phyloP scores from a whole-genome alignment of 495 filamentous ascomycete species.

The Trichoderma erinaceum region DNA sequence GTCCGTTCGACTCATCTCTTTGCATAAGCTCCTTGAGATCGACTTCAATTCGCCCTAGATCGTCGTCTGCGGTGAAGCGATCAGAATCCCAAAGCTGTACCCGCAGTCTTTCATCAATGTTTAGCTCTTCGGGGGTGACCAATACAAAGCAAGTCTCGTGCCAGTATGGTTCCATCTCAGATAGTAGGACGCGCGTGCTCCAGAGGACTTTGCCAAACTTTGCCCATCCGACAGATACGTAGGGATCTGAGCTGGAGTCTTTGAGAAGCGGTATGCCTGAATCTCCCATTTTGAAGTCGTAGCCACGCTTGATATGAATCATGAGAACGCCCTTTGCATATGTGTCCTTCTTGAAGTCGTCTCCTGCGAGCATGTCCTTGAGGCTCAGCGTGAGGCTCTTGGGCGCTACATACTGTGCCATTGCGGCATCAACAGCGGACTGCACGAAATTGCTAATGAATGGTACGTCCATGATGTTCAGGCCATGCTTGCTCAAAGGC shows the following conservation, averaged over 20 bases:
- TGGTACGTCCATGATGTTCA: conserved; percentile 67
- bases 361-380: conserved; percentile 67
- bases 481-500: conserved; percentile 56
- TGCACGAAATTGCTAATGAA: conserved; percentile 68
- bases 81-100: conserved; percentile 71
- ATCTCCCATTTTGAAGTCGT: conserved; percentile 63
- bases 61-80: conserved; percentile 60
- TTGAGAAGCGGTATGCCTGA: conserved; percentile 46
- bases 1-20: conserved; percentile 43
- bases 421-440: conserved; percentile 61
- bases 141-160: conserved; percentile 60
- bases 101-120: conserved; percentile 61
- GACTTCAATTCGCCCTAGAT: conserved; percentile 62
- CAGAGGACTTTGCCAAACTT: conserved; percentile 66
- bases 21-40: conserved; percentile 60
- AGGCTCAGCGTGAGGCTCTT: conserved; percentile 65
- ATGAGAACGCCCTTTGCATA: conserved; percentile 56
- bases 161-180: conserved; percentile 62
- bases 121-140: conserved; percentile 61
- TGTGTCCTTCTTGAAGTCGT: conserved; percentile 72
- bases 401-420: conserved; percentile 66
- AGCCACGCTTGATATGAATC: conserved; percentile 55
- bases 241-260: conserved; percentile 57
- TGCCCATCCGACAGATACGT: conserved; percentile 65
- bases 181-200: conserved; percentile 55